Percentiles rank a stretch among this genome's conserved stretches.
phyloP scores from a whole-genome alignment of 129 eudicot genomes.

The Pulicaria dysenterica region DNA sequence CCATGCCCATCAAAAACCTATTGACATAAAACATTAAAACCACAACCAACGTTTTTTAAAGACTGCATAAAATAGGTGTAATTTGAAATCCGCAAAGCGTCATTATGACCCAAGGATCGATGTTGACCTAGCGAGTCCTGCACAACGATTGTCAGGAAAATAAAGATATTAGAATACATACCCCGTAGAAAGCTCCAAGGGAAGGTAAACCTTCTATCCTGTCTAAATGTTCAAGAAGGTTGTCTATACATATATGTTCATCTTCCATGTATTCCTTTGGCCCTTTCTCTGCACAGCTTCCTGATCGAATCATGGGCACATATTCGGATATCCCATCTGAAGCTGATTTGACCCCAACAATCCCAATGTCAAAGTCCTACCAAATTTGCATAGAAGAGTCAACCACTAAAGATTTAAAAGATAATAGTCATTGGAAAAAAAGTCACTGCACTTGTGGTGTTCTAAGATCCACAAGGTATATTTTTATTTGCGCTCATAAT shows the following conservation, averaged over 20 bases:
- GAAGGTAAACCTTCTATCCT: constrained; percentile 56
- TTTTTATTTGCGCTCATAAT: neutral
- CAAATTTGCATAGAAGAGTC: constrained; percentile 23
- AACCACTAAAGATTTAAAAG: constrained; percentile 9
- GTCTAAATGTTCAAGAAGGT: constrained; percentile 60
- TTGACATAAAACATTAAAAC: neutral
- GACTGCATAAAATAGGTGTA: too few relatives aligned
- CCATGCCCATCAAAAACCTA: constrained; percentile 99
- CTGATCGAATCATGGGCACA: constrained; percentile 73
- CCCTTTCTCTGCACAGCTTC: constrained; percentile 92
- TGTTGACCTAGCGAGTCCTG: constrained; percentile 1
- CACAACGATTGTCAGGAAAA: neutral
- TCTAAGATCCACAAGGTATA: neutral
- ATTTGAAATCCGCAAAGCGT: too few relatives aligned
- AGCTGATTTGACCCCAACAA: constrained; percentile 43
- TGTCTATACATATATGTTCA: constrained; percentile 79
- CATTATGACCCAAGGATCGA: neutral
- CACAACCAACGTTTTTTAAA: neutral
- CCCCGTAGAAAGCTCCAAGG: constrained; percentile 95
- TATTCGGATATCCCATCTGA: constrained; percentile 57
- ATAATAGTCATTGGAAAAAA: neutral
- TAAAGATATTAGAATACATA: constrained; percentile 12
- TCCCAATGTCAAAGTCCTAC: constrained; percentile 54
- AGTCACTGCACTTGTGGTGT: neutral
- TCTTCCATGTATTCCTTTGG: constrained; percentile 92